Evolutionary conservation across 2,329 filamentous ascomycete species (phyloP), one percentile per base, ranked within the genome.

Genomic region (Simplicillium aogashimaense): DNA sequence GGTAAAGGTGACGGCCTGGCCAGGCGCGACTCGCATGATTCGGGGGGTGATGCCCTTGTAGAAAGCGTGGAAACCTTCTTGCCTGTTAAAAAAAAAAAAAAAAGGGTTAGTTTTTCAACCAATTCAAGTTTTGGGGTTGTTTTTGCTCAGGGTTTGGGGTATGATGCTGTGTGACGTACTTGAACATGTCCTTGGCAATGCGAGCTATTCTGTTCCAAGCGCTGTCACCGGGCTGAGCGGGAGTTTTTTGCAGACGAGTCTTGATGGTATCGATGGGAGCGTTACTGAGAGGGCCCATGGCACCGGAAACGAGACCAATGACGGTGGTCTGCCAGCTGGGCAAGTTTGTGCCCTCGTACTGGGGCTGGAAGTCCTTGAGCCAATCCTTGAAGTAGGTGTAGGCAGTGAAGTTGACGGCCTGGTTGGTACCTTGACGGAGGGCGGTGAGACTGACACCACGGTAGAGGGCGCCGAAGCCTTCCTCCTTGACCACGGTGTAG

Each of bases 181-280:
- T 85, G 68, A 89, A 89, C 86, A 90, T 92, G 48, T 89, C 83
- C 41, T 65, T 73, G 38, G 86, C 81, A 52, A 98, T 98, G 32
- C 65, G 60, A 25, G 76, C 70, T 52, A 98, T 95, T 44, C 92
- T 73, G 43, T 76, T 74, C 51, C 94, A 63, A 11, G 92, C 90
- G 36, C 80, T 85, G 55, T 89, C 83, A 13, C 90, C 89, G 5
- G 80, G 75, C 63, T 84, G 75, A 3, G 85, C 88, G 1, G 87
- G 86, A 38, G 81, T 92, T 66, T 87, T 92, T 63, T 98, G 92
- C 59, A 98, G 67, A 38, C 92, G 73, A 33, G 92, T 98, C 79
- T 98, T 98, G 70, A 98, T 97, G 31, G 92, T 98, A 58, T 98
- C 92, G 58, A 98, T 97, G 16, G 92, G 92, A 20, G 94, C 92